Evolutionary conservation across 257 asterid species (phyloP).

Genomic region (Cinchona pubescens): DNA sequence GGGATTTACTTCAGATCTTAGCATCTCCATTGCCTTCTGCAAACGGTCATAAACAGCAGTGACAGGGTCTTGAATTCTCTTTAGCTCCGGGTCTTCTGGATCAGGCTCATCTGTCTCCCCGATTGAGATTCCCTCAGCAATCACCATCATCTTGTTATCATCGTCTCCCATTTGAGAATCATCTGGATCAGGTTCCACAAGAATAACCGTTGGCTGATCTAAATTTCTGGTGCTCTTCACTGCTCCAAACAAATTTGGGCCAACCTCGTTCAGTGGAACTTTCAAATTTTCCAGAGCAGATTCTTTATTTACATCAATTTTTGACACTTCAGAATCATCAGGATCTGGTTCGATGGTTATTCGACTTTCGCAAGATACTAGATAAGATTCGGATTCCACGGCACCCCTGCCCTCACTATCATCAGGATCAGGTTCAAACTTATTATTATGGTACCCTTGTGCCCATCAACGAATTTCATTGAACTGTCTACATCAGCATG

Average conservation of each 20-base stretch:
- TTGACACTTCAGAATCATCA: slow-evolving; percentile 22
- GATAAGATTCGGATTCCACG: slow-evolving; percentile 32
- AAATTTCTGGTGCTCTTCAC: slow-evolving; percentile 10
- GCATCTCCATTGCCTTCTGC: slow-evolving; percentile 58
- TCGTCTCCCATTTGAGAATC: slow-evolving; percentile 24
- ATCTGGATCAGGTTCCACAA: slow-evolving; percentile 34
- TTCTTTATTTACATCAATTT: slow-evolving; percentile 26
- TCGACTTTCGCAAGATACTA: slow-evolving; percentile 12
- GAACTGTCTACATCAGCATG: slow-evolving; percentile 14
- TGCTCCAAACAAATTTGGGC: slow-evolving; percentile 20
- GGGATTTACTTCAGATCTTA: slow-evolving; percentile 57
- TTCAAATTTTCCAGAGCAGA: slow-evolving; percentile 16
- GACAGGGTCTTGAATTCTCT: slow-evolving; percentile 81
- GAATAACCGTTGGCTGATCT: neutral
- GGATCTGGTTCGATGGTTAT: slow-evolving; percentile 16
- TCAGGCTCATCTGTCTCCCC: slow-evolving; percentile 38
- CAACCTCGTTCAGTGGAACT: neutral
- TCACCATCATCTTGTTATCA: slow-evolving; percentile 18
- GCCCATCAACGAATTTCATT: slow-evolving; percentile 28
- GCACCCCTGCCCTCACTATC: slow-evolving; percentile 24
- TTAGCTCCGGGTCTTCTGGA: slow-evolving; percentile 63
- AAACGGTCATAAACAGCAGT: slow-evolving; percentile 54
- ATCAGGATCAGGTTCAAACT: slow-evolving; percentile 36
- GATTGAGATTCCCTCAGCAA: slow-evolving; percentile 12
- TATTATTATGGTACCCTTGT: slow-evolving; percentile 17